Conservation (phyloP, 2,329 filamentous ascomycete species). For the Colletotrichum gloeosporioides region DNA sequence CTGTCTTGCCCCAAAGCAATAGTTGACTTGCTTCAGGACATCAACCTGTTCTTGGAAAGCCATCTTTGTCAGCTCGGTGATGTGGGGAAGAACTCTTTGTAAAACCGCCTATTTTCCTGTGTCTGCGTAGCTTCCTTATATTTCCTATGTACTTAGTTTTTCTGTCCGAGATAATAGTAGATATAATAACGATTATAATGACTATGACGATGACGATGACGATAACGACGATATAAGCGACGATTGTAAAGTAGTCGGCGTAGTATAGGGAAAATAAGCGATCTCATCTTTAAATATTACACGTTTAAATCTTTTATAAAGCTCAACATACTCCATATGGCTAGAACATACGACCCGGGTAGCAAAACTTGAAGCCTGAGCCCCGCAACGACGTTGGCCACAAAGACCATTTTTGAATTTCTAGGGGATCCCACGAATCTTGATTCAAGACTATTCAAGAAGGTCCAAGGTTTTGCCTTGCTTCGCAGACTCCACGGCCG, state of each 20-base stretch:
- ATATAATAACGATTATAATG: too few relatives aligned
- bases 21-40: not conserved
- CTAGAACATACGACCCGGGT: not conserved
- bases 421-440: not conserved
- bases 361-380: not conserved
- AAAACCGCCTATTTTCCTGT: too few relatives aligned
- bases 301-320: fast-evolving
- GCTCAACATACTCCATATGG: not conserved
- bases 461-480: not conserved
- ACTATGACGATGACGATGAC: too few relatives aligned
- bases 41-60: not conserved
- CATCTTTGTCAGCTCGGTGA: not conserved
- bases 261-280: too few relatives aligned
- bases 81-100: too few relatives aligned
- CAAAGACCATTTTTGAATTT: not conserved
- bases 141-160: too few relatives aligned
- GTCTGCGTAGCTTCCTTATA: too few relatives aligned
- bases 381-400: not conserved
- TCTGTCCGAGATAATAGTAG: too few relatives aligned
- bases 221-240: too few relatives aligned
- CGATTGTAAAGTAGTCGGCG: too few relatives aligned
- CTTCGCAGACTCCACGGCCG: not conserved
- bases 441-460: not conserved
- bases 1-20: not conserved
- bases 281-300: too few relatives aligned